Base-by-base conservation (phyloP, 495 filamentous ascomycete genomes). In the Apodospora peruviana region DNA sequence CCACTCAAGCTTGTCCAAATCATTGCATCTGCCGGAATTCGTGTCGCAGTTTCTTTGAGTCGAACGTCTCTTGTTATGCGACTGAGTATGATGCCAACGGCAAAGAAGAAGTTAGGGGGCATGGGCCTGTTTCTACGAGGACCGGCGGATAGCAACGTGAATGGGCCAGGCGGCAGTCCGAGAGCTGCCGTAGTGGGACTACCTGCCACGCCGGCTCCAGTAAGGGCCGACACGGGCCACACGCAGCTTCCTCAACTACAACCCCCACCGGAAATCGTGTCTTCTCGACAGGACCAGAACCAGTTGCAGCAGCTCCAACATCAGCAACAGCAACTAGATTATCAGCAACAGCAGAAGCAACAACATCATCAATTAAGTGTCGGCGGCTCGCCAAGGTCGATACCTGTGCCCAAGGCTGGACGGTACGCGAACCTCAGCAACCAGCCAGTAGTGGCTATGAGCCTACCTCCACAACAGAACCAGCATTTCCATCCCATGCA, bases 61-160 rank as follows among this genome's bases (percentile, higher is more conserved):
- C n/a, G n/a, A n/a, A n/a, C 35, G 36, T 38, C 14, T 23, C 19
- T 10, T 12, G 18, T 42, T 32, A 62, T 65, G 57, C 57, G 57
- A 34, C 16, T 57, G 39, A 61, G 53, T 29, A 65, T 62, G 59
- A 65, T 65, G 62, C 62, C 62, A 39, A 60, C 62, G 21, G 56
- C 59, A 35, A 65, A 59, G 48, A 62, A 63, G 47, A 65, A 63
- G 51, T 40, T 65, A n/a, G 59, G 57, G 25, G 50, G 55, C 29
- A 59, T 64, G 39, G 56, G 55, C 7, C 24, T 65, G 34, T 65
- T 65, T 38, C 55, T 42, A 32, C 53, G 61, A n/a, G 53, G 58
- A 23, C 7, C 7, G 27, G 23, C 50, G 7, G 60, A 62, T 16
- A 50, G 59, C 11, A 45, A 8, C 42, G 32, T 52, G 27, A 41